These are phyloP conservation scores for Aspergillus latus DNA, from an alignment of 2,329 filamentous ascomycete species.

Conservation along the genomic window DNA sequence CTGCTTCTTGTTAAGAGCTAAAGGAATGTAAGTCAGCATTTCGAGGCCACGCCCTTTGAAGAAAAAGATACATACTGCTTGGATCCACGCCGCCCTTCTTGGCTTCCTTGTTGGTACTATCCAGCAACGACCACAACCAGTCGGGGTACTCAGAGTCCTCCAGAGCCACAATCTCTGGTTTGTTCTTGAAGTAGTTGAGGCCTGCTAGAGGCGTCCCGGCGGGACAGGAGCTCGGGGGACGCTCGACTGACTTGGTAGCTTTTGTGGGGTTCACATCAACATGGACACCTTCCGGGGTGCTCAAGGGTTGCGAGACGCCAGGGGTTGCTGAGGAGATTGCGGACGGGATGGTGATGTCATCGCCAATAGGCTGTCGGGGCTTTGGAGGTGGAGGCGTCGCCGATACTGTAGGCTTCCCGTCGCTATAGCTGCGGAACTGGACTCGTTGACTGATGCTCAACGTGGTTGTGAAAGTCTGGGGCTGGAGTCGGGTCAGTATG, in stretches of 20 bases:
- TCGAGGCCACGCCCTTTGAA: neutral
- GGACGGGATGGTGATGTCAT: conserved; percentile 35
- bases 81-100: conserved; percentile 41
- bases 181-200: conserved; percentile 50
- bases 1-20: conserved; percentile 50
- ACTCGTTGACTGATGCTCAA: conserved; percentile 29
- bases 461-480: conserved; percentile 29
- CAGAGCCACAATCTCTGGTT: conserved; percentile 44
- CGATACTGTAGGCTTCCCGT: conserved; percentile 30
- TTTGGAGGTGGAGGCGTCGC: conserved; percentile 32
- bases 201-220: conserved; percentile 44
- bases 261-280: conserved; percentile 27
- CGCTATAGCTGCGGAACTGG: conserved; percentile 37
- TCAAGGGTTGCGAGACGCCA: conserved; percentile 43
- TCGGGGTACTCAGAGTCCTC: conserved; percentile 51
- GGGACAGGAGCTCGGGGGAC: conserved; percentile 39
- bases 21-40: conserved; percentile 18
- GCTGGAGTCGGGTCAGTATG: conserved; percentile 41
- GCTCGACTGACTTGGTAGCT: conserved; percentile 29
- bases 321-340: conserved; percentile 42
- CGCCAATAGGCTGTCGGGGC: conserved; percentile 34
- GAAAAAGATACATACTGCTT: conserved; percentile 34
- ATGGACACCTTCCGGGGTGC: conserved; percentile 37
- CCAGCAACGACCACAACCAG: conserved; percentile 49
- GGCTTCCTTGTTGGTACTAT: conserved; percentile 36